These are phyloP conservation scores for Podospora bellae-mahoneyi DNA, from an alignment of 495 filamentous ascomycete species.

Conservation along the genomic window DNA sequence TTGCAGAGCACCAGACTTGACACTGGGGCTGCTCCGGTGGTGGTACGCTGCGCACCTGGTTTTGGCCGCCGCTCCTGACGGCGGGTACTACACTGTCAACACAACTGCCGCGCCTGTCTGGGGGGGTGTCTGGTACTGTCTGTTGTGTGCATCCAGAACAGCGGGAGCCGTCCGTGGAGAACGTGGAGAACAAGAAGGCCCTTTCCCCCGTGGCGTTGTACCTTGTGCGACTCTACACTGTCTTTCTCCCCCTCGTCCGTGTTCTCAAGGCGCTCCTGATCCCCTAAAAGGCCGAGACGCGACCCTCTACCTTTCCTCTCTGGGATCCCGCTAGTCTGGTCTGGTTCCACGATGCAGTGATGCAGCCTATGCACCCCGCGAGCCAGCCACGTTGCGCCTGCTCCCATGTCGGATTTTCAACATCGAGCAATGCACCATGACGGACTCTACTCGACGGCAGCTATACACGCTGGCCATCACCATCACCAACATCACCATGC, in stretches of 20 bases:
- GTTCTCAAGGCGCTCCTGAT: conserved; percentile 20
- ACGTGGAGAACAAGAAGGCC: conserved; percentile 26
- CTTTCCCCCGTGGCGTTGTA: conserved; percentile 23
- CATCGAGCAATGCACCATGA: conserved; percentile 35
- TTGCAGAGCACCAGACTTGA: conserved; percentile 14
- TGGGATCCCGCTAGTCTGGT: conserved; percentile 30
- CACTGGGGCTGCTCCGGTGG: background rate
- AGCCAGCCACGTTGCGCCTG: conserved; percentile 31
- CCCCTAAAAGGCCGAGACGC: conserved; percentile 24
- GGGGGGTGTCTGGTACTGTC: background rate
- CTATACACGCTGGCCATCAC: conserved; percentile 23
- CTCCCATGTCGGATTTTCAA: conserved; percentile 35
- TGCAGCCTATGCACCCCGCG: conserved; percentile 33
- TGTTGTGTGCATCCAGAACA: conserved; percentile 23
- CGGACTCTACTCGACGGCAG: conserved; percentile 21
- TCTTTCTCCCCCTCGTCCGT: conserved; percentile 1
- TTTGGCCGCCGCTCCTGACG: conserved; percentile 21
- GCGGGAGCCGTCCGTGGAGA: conserved; percentile 23
- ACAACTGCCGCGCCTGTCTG: conserved; percentile 30
- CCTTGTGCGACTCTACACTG: conserved; percentile 13
- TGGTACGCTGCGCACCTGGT: conserved; percentile 25
- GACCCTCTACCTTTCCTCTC: conserved; percentile 23
- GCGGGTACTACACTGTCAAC: conserved; percentile 26
- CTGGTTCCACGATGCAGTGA: conserved; percentile 37
- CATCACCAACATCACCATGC: conserved; percentile 23